phyloP scores from a whole-genome alignment of 805 yeast species.

The Zygoascus ofunaensis region DNA sequence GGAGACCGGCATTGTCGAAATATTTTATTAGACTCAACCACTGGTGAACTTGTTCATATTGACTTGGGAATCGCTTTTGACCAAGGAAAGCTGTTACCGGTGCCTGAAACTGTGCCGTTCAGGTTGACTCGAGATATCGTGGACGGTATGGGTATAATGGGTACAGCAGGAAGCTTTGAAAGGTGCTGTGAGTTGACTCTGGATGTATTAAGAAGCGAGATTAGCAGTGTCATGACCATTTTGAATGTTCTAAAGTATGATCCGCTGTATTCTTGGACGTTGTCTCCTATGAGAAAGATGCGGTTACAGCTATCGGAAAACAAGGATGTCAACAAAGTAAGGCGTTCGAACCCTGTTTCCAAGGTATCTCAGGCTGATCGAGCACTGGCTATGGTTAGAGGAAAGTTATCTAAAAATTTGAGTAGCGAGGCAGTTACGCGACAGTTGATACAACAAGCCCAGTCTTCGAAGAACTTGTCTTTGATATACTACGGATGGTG shows the following conservation, averaged over 20 bases:
- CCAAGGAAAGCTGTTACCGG: slow-evolving; percentile 72
- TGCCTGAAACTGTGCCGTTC: slow-evolving; percentile 93
- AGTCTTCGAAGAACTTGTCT: slow-evolving; percentile 56
- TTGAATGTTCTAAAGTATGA: slow-evolving; percentile 83
- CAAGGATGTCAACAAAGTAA: slow-evolving; percentile 27
- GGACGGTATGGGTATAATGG: slow-evolving; percentile 89
- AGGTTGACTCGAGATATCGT: slow-evolving; percentile 81
- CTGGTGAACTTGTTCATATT: slow-evolving; percentile 92
- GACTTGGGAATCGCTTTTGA: slow-evolving; percentile 96
- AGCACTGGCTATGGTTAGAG: slow-evolving; percentile 65
- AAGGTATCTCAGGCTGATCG: slow-evolving; percentile 67
- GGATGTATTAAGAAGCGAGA: slow-evolving; percentile 53
- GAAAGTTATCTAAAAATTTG: slow-evolving; percentile 61
- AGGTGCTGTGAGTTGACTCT: slow-evolving; percentile 67
- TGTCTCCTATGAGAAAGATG: slow-evolving; percentile 1
- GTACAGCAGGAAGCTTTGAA: slow-evolving; percentile 67
- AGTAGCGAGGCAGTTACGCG: slow-evolving; percentile 80
- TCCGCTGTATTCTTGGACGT: slow-evolving; percentile 78
- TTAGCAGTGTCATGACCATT: slow-evolving; percentile 66
- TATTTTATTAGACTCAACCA: slow-evolving; percentile 63
- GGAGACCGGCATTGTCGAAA: slow-evolving; percentile 96
- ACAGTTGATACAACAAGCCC: slow-evolving; percentile 71
- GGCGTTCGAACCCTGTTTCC: background rate
- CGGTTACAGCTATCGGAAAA: slow-evolving; percentile 48
- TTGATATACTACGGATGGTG: slow-evolving; percentile 55